Percentiles rank a stretch among this genome's conserved stretches.
Conservation (phyloP, 2,329 filamentous ascomycete genomes). For the Colletotrichum gigasporum region DNA sequence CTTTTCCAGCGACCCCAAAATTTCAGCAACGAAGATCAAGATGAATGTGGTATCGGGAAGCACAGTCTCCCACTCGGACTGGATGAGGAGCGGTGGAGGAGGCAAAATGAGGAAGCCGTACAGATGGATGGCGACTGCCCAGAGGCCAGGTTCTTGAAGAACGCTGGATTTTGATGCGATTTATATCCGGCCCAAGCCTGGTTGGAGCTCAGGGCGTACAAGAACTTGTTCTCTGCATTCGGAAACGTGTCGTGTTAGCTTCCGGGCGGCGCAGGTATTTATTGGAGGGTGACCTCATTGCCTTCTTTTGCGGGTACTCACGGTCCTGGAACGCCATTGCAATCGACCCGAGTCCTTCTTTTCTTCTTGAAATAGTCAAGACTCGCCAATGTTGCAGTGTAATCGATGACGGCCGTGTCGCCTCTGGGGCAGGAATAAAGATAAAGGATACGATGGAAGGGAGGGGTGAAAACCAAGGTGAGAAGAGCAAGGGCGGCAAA, state of each 20-base stretch:
- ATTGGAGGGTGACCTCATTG: too few species aligned
- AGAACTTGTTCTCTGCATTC: conserved; percentile 63
- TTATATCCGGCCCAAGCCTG: conserved; percentile 75
- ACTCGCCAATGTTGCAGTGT: too few species aligned
- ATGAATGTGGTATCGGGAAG: not conserved
- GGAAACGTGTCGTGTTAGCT: not conserved
- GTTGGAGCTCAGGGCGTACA: conserved; percentile 73
- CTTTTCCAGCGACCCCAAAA: conserved; percentile 45
- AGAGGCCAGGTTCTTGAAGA: conserved; percentile 73
- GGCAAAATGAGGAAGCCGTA: conserved; percentile 42
- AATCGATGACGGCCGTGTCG: too few species aligned
- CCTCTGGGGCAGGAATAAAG: too few species aligned
- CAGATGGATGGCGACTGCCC: conserved; percentile 74
- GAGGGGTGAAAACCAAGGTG: not conserved
- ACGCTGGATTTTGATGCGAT: conserved; percentile 71
- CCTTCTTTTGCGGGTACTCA: not conserved
- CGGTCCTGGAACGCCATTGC: conserved; percentile 27
- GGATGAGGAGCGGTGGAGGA: too few species aligned
- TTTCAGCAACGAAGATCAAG: not conserved
- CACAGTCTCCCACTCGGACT: too few species aligned
- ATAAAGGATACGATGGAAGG: too few species aligned
- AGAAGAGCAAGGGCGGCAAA: not conserved
- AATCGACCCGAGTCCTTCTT: not conserved
- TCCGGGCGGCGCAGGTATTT: not conserved
- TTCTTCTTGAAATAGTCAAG: too few species aligned